Conservation (phyloP, 1,284 basidiomycete species). For the Xerocomus cyaneibrunnescens region DNA sequence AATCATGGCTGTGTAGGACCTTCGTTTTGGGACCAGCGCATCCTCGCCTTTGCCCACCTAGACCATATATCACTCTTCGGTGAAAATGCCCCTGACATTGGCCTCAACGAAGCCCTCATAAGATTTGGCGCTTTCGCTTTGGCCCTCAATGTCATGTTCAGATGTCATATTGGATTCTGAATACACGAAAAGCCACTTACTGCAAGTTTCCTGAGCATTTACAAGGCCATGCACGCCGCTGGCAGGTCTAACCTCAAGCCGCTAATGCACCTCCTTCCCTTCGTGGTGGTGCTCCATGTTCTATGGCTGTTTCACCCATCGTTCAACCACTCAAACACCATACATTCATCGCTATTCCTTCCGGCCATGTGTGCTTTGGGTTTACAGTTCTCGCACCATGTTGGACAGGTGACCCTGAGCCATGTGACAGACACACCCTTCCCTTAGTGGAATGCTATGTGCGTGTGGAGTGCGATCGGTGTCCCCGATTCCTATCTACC, state of each 20-base stretch:
- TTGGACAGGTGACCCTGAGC: constrained; percentile 90
- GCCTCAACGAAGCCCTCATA: constrained; percentile 89
- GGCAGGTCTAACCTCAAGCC: constrained; percentile 53
- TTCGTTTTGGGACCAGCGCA: constrained; percentile 79
- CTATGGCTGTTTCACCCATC: constrained; percentile 77
- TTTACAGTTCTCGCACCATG: constrained; percentile 81
- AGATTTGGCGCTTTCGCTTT: constrained; percentile 75
- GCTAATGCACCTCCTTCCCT: constrained; percentile 77
- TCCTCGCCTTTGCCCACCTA: constrained; percentile 63
- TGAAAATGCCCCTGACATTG: constrained; percentile 58
- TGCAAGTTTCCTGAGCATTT: constrained; percentile 75
- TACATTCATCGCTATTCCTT: constrained; percentile 70
- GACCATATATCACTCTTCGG: constrained; percentile 51
- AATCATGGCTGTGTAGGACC: constrained; percentile 49
- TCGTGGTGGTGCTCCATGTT: constrained; percentile 68
- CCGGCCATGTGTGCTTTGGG: constrained; percentile 93
- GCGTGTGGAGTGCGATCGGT: constrained; percentile 78
- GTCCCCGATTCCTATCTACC: constrained; percentile 84
- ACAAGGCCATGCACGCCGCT: constrained; percentile 43
- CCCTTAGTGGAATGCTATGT: constrained; percentile 86
- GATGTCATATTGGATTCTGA: constrained; percentile 39
- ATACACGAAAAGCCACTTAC: not conserved
- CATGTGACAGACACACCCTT: constrained; percentile 87
- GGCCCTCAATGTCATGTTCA: constrained; percentile 78
- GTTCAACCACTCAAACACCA: constrained; percentile 53